Evolutionary conservation across 208 protist genomes (phyloP).

Genomic region (Paratrypanosoma confusum): DNA sequence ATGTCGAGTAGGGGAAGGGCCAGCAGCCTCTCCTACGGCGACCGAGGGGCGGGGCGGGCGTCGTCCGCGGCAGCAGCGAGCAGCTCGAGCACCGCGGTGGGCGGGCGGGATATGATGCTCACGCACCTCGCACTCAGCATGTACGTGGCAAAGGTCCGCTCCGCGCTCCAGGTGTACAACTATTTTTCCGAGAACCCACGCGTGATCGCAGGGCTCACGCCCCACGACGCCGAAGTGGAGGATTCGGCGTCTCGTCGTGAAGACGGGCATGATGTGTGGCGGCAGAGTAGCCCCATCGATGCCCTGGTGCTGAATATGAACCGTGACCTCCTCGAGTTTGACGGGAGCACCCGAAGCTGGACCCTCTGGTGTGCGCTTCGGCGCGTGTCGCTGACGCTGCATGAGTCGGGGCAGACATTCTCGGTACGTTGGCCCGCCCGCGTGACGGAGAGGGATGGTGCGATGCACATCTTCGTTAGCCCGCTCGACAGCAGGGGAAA

Average conservation of each 20-base stretch:
- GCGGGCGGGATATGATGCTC: constrained; percentile 47
- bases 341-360: constrained; percentile 17
- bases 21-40: neutral
- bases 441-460: constrained; percentile 28
- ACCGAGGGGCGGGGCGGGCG: neutral
- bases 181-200: constrained; percentile 39
- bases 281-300: constrained; percentile 20
- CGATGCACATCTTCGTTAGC: constrained; percentile 15
- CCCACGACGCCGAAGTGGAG: constrained; percentile 12
- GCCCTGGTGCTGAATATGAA: constrained; percentile 31
- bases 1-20: neutral
- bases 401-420: constrained; percentile 46
- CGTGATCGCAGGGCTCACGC: constrained; percentile 28
- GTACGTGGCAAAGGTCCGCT: constrained; percentile 52
- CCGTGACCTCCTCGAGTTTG: constrained; percentile 21
- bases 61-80: too few species aligned
- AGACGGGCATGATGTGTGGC: constrained; percentile 1
- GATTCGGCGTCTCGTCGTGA: constrained; percentile 1
- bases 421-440: constrained; percentile 71
- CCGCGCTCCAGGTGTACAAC: constrained; percentile 67
- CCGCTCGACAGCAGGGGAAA: constrained; percentile 8
- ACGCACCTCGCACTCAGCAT: constrained; percentile 53
- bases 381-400: constrained; percentile 55
- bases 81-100: too few species aligned
- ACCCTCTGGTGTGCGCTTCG: constrained; percentile 68